Base-by-base conservation (phyloP, 495 filamentous ascomycete species). In the Chaetomium fimeti region DNA sequence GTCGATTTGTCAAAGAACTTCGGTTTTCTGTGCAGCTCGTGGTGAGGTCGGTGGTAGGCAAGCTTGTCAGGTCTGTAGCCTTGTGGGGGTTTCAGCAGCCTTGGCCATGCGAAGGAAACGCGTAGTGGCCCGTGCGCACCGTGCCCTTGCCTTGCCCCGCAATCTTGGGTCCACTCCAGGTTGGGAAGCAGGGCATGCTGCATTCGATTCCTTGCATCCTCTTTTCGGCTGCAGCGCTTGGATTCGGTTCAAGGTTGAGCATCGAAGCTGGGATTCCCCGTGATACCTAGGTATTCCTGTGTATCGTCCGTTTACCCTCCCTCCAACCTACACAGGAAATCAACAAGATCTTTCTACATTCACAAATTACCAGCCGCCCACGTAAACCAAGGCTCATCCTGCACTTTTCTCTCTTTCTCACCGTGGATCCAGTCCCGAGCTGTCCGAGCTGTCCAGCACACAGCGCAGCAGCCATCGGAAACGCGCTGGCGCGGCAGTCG, bases 401-500 rank as follows among this genome's bases (percentile, higher is more conserved):
- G 32, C 6, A 9, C 5, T 9, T 18, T n/a, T 47, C 43, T 22
- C 48, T 27, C 1, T 52, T 27, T 52, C 32, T 60, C 58, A 52
- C 58, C 58, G 58, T 60, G 52, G 16, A 51, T 22, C 20, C 1
- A 2, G 8, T 11, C 7, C 28, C 63, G 18, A 47, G 16, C 16
- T 47, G 43, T 47, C 43, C 59, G 13, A 25, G 22, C 8, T 32
- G 53, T 20, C 32, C 48, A 60, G 40, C 49, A 28, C 53, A 57
- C 29, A 48, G 18, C 48, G 40, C 65, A 60, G 47, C 54, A 40
- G 25, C 47, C 61, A 43, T 54, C 58, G 47, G 60, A 66, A 32
- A 47, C 65, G 53, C 53, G 66, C 55, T 47, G 49, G 56, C 38
- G 60, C 67, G 69, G 69, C 25, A 67, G 58, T 49, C 67, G 67